These are phyloP conservation scores for Cyphellophora attinorum DNA, from an alignment of 2,329 filamentous ascomycete species.

Conservation along the genomic window DNA sequence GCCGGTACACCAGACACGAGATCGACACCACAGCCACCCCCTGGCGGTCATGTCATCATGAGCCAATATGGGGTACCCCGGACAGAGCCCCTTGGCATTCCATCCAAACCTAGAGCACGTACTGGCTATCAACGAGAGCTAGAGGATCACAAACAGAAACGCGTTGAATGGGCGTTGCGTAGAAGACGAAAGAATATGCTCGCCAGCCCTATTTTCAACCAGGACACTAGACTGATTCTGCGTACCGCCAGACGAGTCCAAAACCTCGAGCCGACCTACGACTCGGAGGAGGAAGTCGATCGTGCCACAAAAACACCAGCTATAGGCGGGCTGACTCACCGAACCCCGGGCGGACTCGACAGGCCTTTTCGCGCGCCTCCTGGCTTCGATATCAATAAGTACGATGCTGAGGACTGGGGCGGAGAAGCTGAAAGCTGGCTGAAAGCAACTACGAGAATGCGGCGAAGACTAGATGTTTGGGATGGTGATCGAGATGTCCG, in stretches of 20 bases:
- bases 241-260: conserved; percentile 32
- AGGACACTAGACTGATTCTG: conserved; percentile 29
- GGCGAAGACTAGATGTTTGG: conserved; percentile 35
- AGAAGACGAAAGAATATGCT: conserved; percentile 31
- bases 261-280: conserved; percentile 33
- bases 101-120: conserved; percentile 35
- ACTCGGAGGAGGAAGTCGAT: conserved; percentile 38
- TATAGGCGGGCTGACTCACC: conserved; percentile 20
- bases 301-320: conserved; percentile 22
- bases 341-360: conserved; percentile 9
- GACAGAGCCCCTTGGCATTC: conserved; percentile 20
- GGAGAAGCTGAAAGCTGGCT: conserved; percentile 36
- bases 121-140: conserved; percentile 42
- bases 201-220: conserved; percentile 25
- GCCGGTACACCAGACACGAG: conserved; percentile 20
- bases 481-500: conserved; percentile 32
- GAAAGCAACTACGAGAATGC: conserved; percentile 32
- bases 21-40: conserved; percentile 23
- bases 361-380: conserved; percentile 22
- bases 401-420: conserved; percentile 37
- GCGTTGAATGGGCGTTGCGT: conserved; percentile 37
- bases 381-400: conserved; percentile 19
- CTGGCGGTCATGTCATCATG: conserved; percentile 33
- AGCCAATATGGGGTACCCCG: conserved; percentile 24
- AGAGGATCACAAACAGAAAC: conserved; percentile 37